These are phyloP conservation scores for Scleroderma citrinum DNA, from an alignment of 768 basidiomycete species.

Conservation along the genomic window DNA sequence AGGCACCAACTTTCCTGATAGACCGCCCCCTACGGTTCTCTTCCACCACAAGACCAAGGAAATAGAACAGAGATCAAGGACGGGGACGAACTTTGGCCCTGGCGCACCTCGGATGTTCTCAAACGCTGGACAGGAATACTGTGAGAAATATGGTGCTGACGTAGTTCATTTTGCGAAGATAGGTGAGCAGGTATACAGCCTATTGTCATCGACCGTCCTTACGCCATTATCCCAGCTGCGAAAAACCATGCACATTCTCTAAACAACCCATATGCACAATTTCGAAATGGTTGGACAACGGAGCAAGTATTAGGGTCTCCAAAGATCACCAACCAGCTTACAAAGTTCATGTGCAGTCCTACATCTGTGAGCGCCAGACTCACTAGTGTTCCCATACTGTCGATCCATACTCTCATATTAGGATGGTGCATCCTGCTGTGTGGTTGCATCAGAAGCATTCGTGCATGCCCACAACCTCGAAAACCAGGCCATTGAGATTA, in stretches of 20 bases:
- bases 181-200: slow-evolving; percentile 36
- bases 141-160: slow-evolving; percentile 63
- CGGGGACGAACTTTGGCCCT: slow-evolving; percentile 63
- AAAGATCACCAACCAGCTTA: slow-evolving; percentile 67
- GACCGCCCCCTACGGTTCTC: slow-evolving; percentile 41
- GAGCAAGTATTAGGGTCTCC: slow-evolving; percentile 63
- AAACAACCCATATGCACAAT: slow-evolving; percentile 85
- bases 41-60: slow-evolving; percentile 40
- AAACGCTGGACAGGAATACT: slow-evolving; percentile 71
- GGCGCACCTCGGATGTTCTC: slow-evolving; percentile 68
- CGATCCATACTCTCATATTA: slow-evolving; percentile 17
- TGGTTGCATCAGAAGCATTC: slow-evolving; percentile 75
- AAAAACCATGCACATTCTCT: slow-evolving; percentile 82
- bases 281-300: slow-evolving; percentile 69
- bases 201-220: background rate
- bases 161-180: slow-evolving; percentile 71
- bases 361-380: slow-evolving; percentile 48
- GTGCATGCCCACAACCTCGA: slow-evolving; percentile 66
- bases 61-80: slow-evolving; percentile 38
- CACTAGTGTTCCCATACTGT: background rate
- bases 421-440: slow-evolving; percentile 74
- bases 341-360: slow-evolving; percentile 84
- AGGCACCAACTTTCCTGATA: slow-evolving; percentile 56
- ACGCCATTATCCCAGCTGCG: slow-evolving; percentile 41
- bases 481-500: slow-evolving; percentile 85